Evolutionary conservation across 2,329 filamentous ascomycete genomes (phyloP).

Genomic region (Pseudonectria foliicola): DNA sequence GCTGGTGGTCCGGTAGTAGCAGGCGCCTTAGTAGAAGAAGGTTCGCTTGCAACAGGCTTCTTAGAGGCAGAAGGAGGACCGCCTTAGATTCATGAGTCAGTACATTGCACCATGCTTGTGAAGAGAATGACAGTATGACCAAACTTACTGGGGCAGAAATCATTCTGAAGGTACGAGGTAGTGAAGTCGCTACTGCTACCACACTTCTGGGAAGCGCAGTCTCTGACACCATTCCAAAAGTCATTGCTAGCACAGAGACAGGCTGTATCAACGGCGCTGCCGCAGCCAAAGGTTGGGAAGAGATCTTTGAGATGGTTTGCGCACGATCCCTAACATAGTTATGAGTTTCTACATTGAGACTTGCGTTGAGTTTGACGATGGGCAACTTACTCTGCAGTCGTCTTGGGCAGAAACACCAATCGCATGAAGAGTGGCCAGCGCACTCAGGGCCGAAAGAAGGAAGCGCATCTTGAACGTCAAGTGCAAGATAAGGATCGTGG

Average conservation of each 20-base stretch:
- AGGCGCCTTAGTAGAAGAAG: background rate
- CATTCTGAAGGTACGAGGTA: slow-evolving; percentile 9
- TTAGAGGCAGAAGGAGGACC: too few relatives aligned
- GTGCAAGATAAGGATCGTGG: background rate
- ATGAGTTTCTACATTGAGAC: background rate
- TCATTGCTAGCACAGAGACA: slow-evolving; percentile 34
- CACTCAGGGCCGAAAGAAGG: slow-evolving; percentile 21
- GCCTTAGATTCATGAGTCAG: too few relatives aligned
- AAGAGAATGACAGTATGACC: too few relatives aligned
- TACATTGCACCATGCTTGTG: too few relatives aligned
- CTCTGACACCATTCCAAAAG: slow-evolving; percentile 31
- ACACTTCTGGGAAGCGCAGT: slow-evolving; percentile 30
- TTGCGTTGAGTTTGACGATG: too few relatives aligned
- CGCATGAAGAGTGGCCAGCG: slow-evolving; percentile 21
- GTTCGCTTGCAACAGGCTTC: background rate
- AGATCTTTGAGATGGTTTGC: slow-evolving; percentile 11
- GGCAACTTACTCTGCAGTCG: slow-evolving; percentile 26
- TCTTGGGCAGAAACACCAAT: slow-evolving; percentile 19
- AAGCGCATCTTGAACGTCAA: slow-evolving; percentile 19
- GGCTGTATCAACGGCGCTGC: slow-evolving; percentile 22
- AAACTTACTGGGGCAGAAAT: slow-evolving; percentile 21
- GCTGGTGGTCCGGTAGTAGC: background rate
- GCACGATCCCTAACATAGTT: slow-evolving; percentile 13
- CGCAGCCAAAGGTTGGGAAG: slow-evolving; percentile 19
- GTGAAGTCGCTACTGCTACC: slow-evolving; percentile 17